These are phyloP conservation scores for Globisporangium heterothallicum DNA, from an alignment of 352 stramenopile genomes.

Conservation along the genomic window DNA sequence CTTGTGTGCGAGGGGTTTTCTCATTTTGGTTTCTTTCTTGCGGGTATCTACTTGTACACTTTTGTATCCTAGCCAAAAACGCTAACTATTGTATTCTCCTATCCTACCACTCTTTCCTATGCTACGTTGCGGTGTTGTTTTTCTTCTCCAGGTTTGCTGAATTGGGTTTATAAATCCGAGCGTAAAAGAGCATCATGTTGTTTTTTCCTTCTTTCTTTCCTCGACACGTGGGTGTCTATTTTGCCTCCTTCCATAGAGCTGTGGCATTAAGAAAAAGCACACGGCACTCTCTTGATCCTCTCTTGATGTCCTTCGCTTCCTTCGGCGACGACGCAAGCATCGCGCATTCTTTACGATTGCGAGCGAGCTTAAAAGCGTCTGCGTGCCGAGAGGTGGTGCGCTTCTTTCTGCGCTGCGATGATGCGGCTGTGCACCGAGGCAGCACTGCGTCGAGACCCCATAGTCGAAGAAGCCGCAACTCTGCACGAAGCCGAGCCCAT, in stretches of 20 bases:
- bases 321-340: background rate
- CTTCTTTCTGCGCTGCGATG: constrained; percentile 21
- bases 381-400: constrained; percentile 15
- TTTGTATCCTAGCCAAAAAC: constrained; percentile 4
- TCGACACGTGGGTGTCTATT: no score
- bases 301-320: constrained; percentile 6
- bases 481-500: background rate
- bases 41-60: constrained; percentile 7
- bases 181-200: constrained; percentile 1
- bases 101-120: constrained; percentile 11
- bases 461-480: background rate
- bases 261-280: no score
- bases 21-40: constrained; percentile 8
- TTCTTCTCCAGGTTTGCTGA: constrained; percentile 35
- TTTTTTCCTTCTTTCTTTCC: background rate
- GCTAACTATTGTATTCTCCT: constrained; percentile 1
- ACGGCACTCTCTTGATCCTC: background rate
- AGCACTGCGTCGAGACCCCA: constrained; percentile 12
- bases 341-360: background rate
- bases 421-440: constrained; percentile 21
- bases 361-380: constrained; percentile 23
- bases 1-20: constrained; percentile 1
- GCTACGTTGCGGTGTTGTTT: background rate
- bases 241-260: no score
- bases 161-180: constrained; percentile 33